Conservation (phyloP, 192 early-diverging fungal genomes). For the Coemansia sp. region DNA sequence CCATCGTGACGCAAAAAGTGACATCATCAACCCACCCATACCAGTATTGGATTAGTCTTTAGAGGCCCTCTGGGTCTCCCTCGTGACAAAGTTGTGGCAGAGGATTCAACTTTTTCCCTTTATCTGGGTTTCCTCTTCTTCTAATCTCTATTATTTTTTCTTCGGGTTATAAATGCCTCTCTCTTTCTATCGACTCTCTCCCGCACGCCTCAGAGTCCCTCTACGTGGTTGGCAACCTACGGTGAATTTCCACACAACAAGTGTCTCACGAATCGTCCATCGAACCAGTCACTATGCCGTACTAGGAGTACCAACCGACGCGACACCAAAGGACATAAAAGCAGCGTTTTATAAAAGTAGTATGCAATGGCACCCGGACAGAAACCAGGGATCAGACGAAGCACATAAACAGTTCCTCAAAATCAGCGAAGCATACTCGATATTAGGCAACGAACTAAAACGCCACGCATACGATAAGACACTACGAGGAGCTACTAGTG, state of each 20-base stretch:
- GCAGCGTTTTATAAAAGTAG: conserved; percentile 48
- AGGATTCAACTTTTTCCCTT: too few relatives aligned
- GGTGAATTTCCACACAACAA: conserved; percentile 26
- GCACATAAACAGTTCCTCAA: conserved; percentile 73
- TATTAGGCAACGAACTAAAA: conserved; percentile 70
- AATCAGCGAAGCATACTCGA: conserved; percentile 87
- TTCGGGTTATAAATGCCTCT: not conserved
- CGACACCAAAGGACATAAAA: conserved; percentile 47
- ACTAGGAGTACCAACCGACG: conserved; percentile 29
- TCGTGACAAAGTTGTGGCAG: too few relatives aligned
- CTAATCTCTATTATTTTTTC: too few relatives aligned
- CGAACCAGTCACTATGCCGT: conserved; percentile 43
- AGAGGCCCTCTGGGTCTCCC: too few relatives aligned
- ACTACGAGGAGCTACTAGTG: conserved; percentile 18
- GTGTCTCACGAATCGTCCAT: conserved; percentile 16
- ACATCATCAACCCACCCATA: too few relatives aligned
- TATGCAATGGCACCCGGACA: conserved; percentile 84
- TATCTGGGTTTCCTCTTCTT: too few relatives aligned
- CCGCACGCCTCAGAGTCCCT: not conserved
- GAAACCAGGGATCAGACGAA: conserved; percentile 67
- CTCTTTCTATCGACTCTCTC: not conserved
- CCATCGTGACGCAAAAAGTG: too few relatives aligned
- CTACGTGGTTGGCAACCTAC: not conserved
- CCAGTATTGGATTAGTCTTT: too few relatives aligned
- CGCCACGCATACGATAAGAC: conserved; percentile 79